These are phyloP conservation scores for Oidiodendron maius DNA, from an alignment of 495 filamentous ascomycete genomes.

Conservation along the genomic window DNA sequence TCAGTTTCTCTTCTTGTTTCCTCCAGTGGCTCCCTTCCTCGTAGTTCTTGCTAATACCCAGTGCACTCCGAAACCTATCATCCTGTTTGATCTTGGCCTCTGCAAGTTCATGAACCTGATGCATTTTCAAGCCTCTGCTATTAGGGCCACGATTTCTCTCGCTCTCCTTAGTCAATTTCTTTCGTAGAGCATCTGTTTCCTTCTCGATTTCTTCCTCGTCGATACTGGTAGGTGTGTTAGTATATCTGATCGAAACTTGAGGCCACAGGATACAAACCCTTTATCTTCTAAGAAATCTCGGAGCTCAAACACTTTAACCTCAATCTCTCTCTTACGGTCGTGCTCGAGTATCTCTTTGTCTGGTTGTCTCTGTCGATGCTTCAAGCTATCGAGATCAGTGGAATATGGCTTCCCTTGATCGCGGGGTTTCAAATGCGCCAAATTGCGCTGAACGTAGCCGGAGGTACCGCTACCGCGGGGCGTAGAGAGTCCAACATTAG, in stretches of 20 bases:
- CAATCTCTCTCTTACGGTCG: slow-evolving; percentile 80
- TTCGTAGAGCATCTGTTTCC: slow-evolving; percentile 55
- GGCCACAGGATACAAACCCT: slow-evolving; percentile 43
- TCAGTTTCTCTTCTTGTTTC: slow-evolving; percentile 64
- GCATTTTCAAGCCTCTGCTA: slow-evolving; percentile 64
- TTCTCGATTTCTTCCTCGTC: slow-evolving; percentile 77
- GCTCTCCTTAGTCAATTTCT: slow-evolving; percentile 54
- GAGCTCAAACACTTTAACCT: slow-evolving; percentile 88
- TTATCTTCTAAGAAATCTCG: slow-evolving; percentile 86
- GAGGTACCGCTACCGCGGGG: slow-evolving; percentile 93
- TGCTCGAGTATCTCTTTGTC: slow-evolving; percentile 92
- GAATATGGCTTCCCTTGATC: slow-evolving; percentile 56
- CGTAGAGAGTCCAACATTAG: slow-evolving; percentile 95
- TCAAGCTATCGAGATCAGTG: slow-evolving; percentile 41
- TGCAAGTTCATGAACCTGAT: slow-evolving; percentile 95
- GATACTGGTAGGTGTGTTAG: slow-evolving; percentile 36
- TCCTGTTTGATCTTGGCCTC: slow-evolving; percentile 96
- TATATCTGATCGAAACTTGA: background rate
- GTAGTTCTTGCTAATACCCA: slow-evolving; percentile 84
- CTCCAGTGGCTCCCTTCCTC: slow-evolving; percentile 78
- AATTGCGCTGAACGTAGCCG: slow-evolving; percentile 94
- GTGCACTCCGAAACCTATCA: slow-evolving; percentile 78
- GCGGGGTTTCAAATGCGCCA: slow-evolving; percentile 79
- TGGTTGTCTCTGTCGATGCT: slow-evolving; percentile 73
- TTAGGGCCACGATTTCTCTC: slow-evolving; percentile 30